phyloP scores from a whole-genome alignment of 2,329 filamentous ascomycete species.

The Penicillium sp. region DNA sequence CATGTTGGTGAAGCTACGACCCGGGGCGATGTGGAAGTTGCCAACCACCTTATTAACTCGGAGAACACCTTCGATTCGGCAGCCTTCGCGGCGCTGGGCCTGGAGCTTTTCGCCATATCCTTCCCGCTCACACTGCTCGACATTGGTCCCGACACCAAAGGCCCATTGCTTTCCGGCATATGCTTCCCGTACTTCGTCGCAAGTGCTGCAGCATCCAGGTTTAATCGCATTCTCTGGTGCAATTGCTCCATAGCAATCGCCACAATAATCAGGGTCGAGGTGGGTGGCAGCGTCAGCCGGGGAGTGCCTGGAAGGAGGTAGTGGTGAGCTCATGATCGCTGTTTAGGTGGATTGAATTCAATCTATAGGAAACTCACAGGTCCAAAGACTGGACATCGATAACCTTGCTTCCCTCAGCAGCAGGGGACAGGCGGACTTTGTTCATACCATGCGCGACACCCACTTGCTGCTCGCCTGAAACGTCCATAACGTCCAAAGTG shows the following conservation, averaged over 20 bases:
- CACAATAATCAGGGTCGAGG: constrained; percentile 89
- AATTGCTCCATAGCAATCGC: constrained; percentile 83
- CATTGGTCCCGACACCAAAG: constrained; percentile 85
- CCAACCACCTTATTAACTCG: constrained; percentile 98
- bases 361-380: constrained; percentile 52
- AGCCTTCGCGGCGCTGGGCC: constrained; percentile 84
- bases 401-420: constrained; percentile 69
- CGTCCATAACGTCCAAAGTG: constrained; percentile 98
- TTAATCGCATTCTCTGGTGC: constrained; percentile 70
- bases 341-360: neutral
- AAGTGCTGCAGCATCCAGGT: constrained; percentile 92
- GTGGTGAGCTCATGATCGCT: constrained; percentile 4
- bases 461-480: constrained; percentile 93
- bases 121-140: constrained; percentile 93
- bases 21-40: constrained; percentile 97
- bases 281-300: constrained; percentile 69
- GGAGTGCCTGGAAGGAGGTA: constrained; percentile 54
- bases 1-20: constrained; percentile 90
- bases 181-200: constrained; percentile 92
- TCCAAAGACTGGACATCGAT: constrained; percentile 69
- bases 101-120: constrained; percentile 89
- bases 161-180: constrained; percentile 90
- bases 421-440: constrained; percentile 78
- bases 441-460: constrained; percentile 89
- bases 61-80: constrained; percentile 85